Conservation (phyloP, 2,329 filamentous ascomycete genomes). For the Monosporascus sp. region DNA sequence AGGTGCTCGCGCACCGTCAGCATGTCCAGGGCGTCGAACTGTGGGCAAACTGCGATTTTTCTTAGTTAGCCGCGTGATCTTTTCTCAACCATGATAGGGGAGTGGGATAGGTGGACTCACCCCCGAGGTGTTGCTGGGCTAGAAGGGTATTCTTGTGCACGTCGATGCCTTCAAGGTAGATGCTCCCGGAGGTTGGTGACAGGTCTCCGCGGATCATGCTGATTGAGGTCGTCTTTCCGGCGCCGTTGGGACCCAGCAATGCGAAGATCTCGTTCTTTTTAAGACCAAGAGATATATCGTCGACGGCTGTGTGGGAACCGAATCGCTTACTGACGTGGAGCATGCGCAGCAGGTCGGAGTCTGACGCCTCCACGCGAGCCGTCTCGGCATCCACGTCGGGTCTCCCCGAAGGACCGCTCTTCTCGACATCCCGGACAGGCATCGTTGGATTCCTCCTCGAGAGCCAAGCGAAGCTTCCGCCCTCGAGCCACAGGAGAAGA, state of each 20-base stretch:
- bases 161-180: slow-evolving; percentile 63
- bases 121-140: slow-evolving; percentile 59
- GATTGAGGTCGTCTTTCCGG: slow-evolving; percentile 70
- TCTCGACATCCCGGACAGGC: slow-evolving; percentile 17
- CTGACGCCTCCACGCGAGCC: slow-evolving; percentile 21
- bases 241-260: slow-evolving; percentile 71
- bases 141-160: slow-evolving; percentile 58
- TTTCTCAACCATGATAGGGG: background rate
- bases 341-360: slow-evolving; percentile 50
- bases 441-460: background rate
- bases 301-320: slow-evolving; percentile 57
- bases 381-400: slow-evolving; percentile 25
- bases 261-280: slow-evolving; percentile 66
- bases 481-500: slow-evolving; percentile 63
- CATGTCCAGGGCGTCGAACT: slow-evolving; percentile 67
- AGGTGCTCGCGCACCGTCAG: slow-evolving; percentile 72
- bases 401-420: slow-evolving; percentile 11
- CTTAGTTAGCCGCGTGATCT: background rate
- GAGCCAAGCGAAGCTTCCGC: slow-evolving; percentile 45
- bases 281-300: slow-evolving; percentile 67
- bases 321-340: slow-evolving; percentile 66
- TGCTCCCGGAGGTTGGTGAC: slow-evolving; percentile 56
- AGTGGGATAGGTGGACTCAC: slow-evolving; percentile 4
- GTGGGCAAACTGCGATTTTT: slow-evolving; percentile 55
- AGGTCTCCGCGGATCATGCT: slow-evolving; percentile 69